These are phyloP conservation scores for Apiotrichum laibachii DNA, from an alignment of 1,284 basidiomycete species.

Conservation along the genomic window DNA sequence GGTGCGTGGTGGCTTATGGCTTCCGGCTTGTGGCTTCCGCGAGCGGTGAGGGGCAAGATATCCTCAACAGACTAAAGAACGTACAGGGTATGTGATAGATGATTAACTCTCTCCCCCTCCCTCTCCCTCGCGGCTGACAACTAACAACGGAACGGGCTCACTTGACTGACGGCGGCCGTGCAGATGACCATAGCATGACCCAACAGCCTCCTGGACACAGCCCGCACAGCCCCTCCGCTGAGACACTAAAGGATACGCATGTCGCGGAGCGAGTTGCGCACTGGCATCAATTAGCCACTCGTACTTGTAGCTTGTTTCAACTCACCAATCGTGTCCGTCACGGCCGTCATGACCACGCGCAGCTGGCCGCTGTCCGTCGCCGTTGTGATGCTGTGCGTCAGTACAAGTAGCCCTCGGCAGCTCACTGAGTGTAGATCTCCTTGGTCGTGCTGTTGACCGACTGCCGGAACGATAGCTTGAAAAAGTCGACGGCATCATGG, in stretches of 20 bases:
- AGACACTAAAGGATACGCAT: conserved; percentile 21
- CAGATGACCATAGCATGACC: too few relatives aligned
- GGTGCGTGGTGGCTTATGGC: too few relatives aligned
- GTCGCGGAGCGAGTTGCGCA: conserved; percentile 22
- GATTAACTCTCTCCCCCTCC: too few relatives aligned
- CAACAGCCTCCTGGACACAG: too few relatives aligned
- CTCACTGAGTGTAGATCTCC: conserved; percentile 85
- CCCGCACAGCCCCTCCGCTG: neutral
- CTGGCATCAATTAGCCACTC: conserved; percentile 13
- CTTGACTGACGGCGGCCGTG: too few relatives aligned
- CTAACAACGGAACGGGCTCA: too few relatives aligned
- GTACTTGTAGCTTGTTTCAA: neutral
- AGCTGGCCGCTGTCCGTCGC: conserved; percentile 91
- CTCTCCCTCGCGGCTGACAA: too few relatives aligned
- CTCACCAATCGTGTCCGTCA: conserved; percentile 31
- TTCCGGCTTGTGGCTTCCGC: too few relatives aligned
- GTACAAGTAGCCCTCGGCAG: conserved; percentile 6
- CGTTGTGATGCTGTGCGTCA: conserved; percentile 68
- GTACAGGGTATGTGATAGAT: too few relatives aligned
- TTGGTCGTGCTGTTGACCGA: conserved; percentile 80
- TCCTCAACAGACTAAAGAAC: too few relatives aligned
- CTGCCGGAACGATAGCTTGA: conserved; percentile 77
- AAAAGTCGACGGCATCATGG: conserved; percentile 63
- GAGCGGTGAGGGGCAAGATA: too few relatives aligned
- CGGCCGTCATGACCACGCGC: conserved; percentile 88